These are phyloP conservation scores for Sphagnum tenellum DNA, from an alignment of 225 moss, liverwort and hornwort genomes.

Conservation along the genomic window DNA sequence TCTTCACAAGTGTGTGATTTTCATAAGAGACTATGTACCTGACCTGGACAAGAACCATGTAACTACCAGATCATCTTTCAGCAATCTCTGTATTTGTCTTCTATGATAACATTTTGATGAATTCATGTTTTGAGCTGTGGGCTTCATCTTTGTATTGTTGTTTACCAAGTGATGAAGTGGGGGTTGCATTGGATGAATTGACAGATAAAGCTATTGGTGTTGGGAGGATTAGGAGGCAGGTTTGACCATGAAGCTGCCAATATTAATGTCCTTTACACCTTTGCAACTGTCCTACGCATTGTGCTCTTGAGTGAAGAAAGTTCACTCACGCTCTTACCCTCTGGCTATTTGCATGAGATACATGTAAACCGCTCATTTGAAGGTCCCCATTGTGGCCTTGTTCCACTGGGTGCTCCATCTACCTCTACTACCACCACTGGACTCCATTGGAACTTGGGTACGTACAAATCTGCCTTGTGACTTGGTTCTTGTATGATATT, in stretches of 20 bases:
- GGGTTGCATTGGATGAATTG: neutral
- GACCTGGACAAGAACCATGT: conserved; percentile 15
- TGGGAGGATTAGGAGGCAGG: conserved; percentile 54
- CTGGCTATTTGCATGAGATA: conserved; percentile 45
- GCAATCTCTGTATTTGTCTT: too few species aligned
- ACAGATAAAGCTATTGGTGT: conserved; percentile 44
- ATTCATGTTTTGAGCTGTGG: too few species aligned
- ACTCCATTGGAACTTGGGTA: conserved; percentile 54
- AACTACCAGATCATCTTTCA: neutral
- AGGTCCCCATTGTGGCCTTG: conserved; percentile 52
- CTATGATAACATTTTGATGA: too few species aligned
- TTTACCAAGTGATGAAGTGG: too few species aligned
- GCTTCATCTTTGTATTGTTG: too few species aligned
- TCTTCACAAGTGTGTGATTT: conserved; percentile 39
- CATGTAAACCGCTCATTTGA: conserved; percentile 32
- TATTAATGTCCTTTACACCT: conserved; percentile 48
- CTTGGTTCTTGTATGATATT: too few species aligned
- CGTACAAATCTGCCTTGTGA: conserved; percentile 1
- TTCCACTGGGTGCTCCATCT: conserved; percentile 44
- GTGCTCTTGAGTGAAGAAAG: conserved; percentile 47
- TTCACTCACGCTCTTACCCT: conserved; percentile 40
- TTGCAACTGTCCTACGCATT: conserved; percentile 22
- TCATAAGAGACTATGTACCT: conserved; percentile 15
- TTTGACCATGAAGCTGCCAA: conserved; percentile 59
- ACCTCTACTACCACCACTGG: conserved; percentile 53